phyloP scores from a whole-genome alignment of 2,329 filamentous ascomycete species.

The Macrophomina pseudophaseolina region DNA sequence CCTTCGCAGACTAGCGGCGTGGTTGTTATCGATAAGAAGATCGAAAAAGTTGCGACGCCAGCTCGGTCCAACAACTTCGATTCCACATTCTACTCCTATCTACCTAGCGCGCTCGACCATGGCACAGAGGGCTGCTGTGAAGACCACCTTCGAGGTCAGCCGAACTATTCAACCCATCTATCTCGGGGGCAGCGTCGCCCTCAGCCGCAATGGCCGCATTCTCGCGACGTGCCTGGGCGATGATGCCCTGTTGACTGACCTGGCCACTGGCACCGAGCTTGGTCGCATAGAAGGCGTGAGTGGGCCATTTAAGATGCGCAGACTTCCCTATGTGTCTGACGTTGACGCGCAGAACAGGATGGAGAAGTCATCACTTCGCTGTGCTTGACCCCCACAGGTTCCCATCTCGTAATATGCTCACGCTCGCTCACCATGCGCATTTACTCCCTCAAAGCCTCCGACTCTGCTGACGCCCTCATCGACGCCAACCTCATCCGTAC shows the following conservation, averaged over 20 bases:
- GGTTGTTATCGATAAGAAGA: conserved; percentile 1
- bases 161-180: conserved; percentile 91
- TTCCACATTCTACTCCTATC: not conserved
- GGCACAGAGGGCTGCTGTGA: conserved; percentile 64
- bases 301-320: conserved; percentile 29
- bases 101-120: conserved; percentile 36
- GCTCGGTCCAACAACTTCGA: not conserved
- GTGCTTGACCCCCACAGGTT: conserved; percentile 82
- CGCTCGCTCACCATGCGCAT: conserved; percentile 96
- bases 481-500: conserved; percentile 74
- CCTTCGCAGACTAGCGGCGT: not conserved
- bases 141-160: conserved; percentile 87
- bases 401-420: conserved; percentile 89
- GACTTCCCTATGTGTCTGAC: conserved; percentile 37
- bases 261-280: conserved; percentile 80
- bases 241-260: conserved; percentile 85
- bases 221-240: conserved; percentile 91
- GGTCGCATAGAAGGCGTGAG: conserved; percentile 85
- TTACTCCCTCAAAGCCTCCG: conserved; percentile 70
- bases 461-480: conserved; percentile 61
- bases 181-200: conserved; percentile 84
- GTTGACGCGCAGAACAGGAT: conserved; percentile 52
- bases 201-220: conserved; percentile 80
- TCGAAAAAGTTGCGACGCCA: conserved; percentile 25
- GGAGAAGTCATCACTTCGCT: conserved; percentile 77